These are phyloP conservation scores for Talaromyces proteolyticus DNA, from an alignment of 495 filamentous ascomycete genomes.

Conservation along the genomic window DNA sequence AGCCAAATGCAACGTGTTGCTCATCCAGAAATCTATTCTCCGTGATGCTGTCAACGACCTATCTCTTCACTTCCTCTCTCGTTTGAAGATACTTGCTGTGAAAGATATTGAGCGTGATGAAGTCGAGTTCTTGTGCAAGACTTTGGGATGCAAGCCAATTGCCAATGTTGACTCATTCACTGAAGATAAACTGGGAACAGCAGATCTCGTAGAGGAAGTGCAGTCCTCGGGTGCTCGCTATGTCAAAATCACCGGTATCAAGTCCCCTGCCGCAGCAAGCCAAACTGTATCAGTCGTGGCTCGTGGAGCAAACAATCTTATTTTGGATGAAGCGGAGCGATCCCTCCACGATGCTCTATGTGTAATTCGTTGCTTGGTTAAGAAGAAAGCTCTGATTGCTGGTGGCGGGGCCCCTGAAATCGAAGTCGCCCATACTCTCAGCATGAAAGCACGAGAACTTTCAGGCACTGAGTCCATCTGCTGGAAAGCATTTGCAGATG, in stretches of 20 bases:
- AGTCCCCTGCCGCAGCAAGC: slow-evolving; percentile 48
- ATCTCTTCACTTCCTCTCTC: slow-evolving; percentile 93
- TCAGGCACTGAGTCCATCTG: slow-evolving; percentile 93
- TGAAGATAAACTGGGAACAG: slow-evolving; percentile 96
- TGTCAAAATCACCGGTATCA: slow-evolving; percentile 91
- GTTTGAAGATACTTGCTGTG: slow-evolving; percentile 89
- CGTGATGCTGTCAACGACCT: slow-evolving; percentile 97
- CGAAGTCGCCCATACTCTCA: slow-evolving; percentile 78
- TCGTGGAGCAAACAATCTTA: slow-evolving; percentile 88
- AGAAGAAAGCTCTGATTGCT: slow-evolving; percentile 96
- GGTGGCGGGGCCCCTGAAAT: slow-evolving; percentile 96
- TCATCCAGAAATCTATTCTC: slow-evolving; percentile 98
- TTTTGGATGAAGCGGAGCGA: slow-evolving; percentile 94
- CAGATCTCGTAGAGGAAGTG: slow-evolving; percentile 89
- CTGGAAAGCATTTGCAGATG: slow-evolving; percentile 97
- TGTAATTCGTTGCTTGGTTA: slow-evolving; percentile 94
- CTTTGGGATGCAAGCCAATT: slow-evolving; percentile 96
- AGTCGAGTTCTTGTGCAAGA: slow-evolving; percentile 98
- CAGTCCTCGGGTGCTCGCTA: slow-evolving; percentile 81
- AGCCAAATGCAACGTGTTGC: slow-evolving; percentile 96
- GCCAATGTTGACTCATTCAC: slow-evolving; percentile 98
- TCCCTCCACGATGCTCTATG: slow-evolving; percentile 95
- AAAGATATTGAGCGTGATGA: slow-evolving; percentile 99
- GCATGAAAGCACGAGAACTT: slow-evolving; percentile 72
- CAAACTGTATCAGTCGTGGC: slow-evolving; percentile 92